phyloP scores from a whole-genome alignment of 345 rosid genomes.

The Gossypium herbaceum region DNA sequence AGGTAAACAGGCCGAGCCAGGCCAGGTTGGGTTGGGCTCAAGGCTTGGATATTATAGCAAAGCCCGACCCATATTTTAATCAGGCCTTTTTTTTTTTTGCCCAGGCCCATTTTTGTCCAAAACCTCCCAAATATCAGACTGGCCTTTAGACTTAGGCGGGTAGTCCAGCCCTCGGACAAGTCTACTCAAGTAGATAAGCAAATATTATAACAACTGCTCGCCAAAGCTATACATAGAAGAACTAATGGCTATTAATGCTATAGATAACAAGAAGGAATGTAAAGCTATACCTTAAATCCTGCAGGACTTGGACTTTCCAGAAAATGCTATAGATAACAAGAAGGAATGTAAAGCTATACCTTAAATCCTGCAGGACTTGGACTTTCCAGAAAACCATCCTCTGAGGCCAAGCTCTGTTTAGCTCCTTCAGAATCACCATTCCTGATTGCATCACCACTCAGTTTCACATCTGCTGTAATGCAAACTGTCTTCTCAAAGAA shows the following conservation, averaged over 20 bases:
- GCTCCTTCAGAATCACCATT: conserved; percentile 93
- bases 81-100: neutral
- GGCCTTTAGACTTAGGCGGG: neutral
- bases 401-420: conserved; percentile 82
- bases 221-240: neutral
- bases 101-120: neutral
- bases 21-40: neutral
- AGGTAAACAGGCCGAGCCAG: neutral
- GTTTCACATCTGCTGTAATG: conserved; percentile 87
- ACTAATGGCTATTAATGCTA: neutral
- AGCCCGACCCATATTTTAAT: neutral
- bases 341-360: conserved; percentile 40
- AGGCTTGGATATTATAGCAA: neutral
- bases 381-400: conserved; percentile 93
- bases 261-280: conserved; percentile 1
- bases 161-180: neutral
- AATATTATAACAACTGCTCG: neutral
- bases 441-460: conserved; percentile 87
- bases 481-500: conserved; percentile 94
- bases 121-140: neutral
- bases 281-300: conserved; percentile 78
- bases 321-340: conserved; percentile 23
- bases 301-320: conserved; percentile 78
- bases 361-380: conserved; percentile 81
- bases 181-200: neutral